Conservation (phyloP, 1,284 basidiomycete species). For the Athelia psychrophila region DNA sequence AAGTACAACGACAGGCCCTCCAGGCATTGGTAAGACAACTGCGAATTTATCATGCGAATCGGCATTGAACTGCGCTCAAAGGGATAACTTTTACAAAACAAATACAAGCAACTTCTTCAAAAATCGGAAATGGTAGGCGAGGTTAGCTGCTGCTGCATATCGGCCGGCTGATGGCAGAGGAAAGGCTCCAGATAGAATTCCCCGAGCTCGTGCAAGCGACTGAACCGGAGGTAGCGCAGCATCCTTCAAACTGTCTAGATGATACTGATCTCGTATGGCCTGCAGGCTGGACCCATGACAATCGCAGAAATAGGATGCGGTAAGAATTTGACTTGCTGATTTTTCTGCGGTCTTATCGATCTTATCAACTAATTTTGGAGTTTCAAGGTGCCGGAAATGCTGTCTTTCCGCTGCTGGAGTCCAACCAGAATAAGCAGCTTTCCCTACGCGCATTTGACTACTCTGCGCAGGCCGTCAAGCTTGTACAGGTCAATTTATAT, state of each 20-base stretch:
- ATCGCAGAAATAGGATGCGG: conserved; percentile 89
- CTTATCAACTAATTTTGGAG: too few species aligned
- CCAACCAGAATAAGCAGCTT: conserved; percentile 83
- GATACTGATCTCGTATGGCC: conserved; percentile 6
- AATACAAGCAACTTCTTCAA: conserved; percentile 90
- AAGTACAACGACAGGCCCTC: conserved; percentile 77
- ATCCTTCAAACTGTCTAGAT: neutral
- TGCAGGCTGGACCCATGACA: conserved; percentile 72
- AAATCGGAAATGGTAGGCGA: conserved; percentile 76
- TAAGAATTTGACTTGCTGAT: conserved; percentile 23
- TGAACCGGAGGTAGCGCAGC: conserved; percentile 53
- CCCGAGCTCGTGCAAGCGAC: conserved; percentile 77
- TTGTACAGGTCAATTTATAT: conserved; percentile 69
- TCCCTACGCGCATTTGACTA: conserved; percentile 87
- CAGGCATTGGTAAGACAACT: conserved; percentile 57
- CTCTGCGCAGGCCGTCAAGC: conserved; percentile 82
- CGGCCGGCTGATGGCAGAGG: too few species aligned
- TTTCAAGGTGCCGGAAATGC: conserved; percentile 86
- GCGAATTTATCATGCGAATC: conserved; percentile 2
- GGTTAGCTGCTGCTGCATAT: too few species aligned
- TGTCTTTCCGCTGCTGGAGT: conserved; percentile 82
- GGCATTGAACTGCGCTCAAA: conserved; percentile 25
- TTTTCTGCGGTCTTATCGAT: too few species aligned
- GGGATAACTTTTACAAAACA: conserved; percentile 89
- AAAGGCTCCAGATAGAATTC: conserved; percentile 89